Evolutionary conservation across 1,139 yeast species (phyloP), one percentile per base, ranked within the genome.

Genomic region (Torulaspora pretoriensis): DNA sequence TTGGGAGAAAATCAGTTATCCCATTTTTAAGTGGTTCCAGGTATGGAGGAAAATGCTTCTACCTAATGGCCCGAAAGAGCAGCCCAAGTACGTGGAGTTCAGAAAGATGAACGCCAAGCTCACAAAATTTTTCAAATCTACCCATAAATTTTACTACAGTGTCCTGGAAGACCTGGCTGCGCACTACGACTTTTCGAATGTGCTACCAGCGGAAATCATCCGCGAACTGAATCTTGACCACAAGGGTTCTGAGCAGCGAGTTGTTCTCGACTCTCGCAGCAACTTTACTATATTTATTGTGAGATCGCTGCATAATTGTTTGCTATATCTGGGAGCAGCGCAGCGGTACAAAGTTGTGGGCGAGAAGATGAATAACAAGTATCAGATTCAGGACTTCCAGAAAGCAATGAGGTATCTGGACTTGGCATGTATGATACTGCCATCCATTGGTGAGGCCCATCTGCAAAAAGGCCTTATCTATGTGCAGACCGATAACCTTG

Each of bases 361-460:
- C 73, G 46, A 78, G 75, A 40, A 63, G 67, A 5, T 76, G 64
- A 56, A 69, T 71, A 61, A 77, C 55, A 51, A 59, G 50, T 68
- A 61, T 53, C 70, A 59, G 44, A 65, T 56, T 42, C 71, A 65
- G 49, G 71, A 55, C 55, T 71, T 63, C 57, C 66, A 62, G 59
- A 72, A 59, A 62, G 69, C 85, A 0, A 60, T 77, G 16, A 71
- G 72, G 50, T 73, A 71, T 53, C 78, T 79, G 52, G 71, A 74
- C 43, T 59, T 69, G 34, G 79, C 87, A 23, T 73, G 79, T 26
- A 55, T 75, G 32, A 63, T 81, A 19, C 63, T 81, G 31, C 90
- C 89, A 1, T 77, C 85, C 0, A 69, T 80, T 46, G 83, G 83
- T 46, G 88, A 81, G 54, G 80, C 87, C 1, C 78, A 78, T 54